Evolutionary conservation across 2,329 filamentous ascomycete species (phyloP).

Genomic region (Fusarium marasasianum): DNA sequence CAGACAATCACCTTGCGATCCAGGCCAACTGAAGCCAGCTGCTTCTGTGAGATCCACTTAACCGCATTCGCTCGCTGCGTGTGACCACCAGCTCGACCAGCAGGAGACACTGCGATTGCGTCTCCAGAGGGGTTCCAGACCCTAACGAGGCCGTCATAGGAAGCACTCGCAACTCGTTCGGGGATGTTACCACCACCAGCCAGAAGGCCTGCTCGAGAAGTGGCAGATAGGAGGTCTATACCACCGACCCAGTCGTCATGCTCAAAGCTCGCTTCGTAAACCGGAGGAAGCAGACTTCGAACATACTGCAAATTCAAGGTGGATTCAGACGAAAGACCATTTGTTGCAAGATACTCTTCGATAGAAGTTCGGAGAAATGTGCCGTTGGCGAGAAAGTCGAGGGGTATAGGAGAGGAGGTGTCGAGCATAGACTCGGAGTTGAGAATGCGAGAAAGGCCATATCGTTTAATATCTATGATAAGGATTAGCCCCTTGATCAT

Average conservation of each 20-base stretch:
- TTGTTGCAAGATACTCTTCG: constrained; percentile 86
- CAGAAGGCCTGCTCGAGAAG: constrained; percentile 66
- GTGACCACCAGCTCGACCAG: constrained; percentile 75
- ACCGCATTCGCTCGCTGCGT: constrained; percentile 81
- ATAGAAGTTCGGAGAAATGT: constrained; percentile 89
- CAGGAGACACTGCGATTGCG: constrained; percentile 78
- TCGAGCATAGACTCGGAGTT: constrained; percentile 78
- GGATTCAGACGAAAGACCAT: constrained; percentile 89
- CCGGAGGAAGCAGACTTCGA: constrained; percentile 86
- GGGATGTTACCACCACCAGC: constrained; percentile 47
- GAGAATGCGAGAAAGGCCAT: constrained; percentile 75
- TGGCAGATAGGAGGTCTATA: constrained; percentile 80
- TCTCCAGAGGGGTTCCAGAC: constrained; percentile 93
- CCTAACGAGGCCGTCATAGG: constrained; percentile 88
- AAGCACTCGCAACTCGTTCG: constrained; percentile 82
- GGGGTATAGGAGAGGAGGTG: constrained; percentile 73
- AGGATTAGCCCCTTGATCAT: background rate
- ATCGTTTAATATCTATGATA: constrained; percentile 70
- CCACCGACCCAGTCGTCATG: constrained; percentile 97
- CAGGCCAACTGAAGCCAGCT: constrained; percentile 83
- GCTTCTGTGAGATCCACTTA: constrained; percentile 80
- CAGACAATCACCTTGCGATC: constrained; percentile 89
- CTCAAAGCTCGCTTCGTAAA: constrained; percentile 90
- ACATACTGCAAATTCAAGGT: constrained; percentile 93
- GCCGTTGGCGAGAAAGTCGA: constrained; percentile 97